Evolutionary conservation across 2,329 filamentous ascomycete genomes (phyloP).

Genomic region (Arthrinium phaeospermum): DNA sequence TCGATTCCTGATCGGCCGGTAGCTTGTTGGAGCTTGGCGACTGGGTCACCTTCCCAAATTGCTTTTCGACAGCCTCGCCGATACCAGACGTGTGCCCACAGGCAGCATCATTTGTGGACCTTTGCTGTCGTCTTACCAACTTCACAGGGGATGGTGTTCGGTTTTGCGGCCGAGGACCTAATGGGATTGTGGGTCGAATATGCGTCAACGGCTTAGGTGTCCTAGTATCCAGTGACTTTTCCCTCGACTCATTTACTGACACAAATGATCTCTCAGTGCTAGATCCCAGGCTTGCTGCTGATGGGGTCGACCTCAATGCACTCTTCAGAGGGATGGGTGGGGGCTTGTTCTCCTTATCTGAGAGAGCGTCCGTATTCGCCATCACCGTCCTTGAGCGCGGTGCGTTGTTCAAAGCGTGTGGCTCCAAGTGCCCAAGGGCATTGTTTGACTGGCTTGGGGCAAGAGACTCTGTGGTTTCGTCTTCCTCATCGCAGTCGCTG

Average conservation of each 20-base stretch:
- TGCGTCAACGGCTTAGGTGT: slow-evolving; percentile 23
- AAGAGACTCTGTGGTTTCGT: not conserved
- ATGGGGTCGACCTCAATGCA: slow-evolving; percentile 26
- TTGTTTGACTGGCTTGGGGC: not conserved
- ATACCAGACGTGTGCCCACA: slow-evolving; percentile 27
- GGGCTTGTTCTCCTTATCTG: slow-evolving; percentile 27
- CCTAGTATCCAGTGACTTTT: not conserved
- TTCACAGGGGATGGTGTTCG: slow-evolving; percentile 24
- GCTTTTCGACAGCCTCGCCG: slow-evolving; percentile 26
- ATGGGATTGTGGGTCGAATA: slow-evolving; percentile 28
- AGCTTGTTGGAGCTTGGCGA: not conserved
- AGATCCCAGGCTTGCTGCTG: slow-evolving; percentile 24
- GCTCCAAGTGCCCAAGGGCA: slow-evolving; percentile 16
- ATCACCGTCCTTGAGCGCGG: not conserved
- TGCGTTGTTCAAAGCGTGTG: not conserved
- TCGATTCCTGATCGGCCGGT: not conserved
- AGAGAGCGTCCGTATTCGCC: slow-evolving; percentile 13
- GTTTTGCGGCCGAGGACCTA: slow-evolving; percentile 24
- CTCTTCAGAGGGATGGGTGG: slow-evolving; percentile 22
- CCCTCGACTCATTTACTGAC: not conserved
- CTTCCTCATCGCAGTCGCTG: slow-evolving; percentile 31
- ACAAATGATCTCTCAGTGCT: slow-evolving; percentile 14
- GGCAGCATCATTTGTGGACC: slow-evolving; percentile 20
- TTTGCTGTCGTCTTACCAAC: slow-evolving; percentile 26
- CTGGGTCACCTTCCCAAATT: slow-evolving; percentile 24